phyloP scores from a whole-genome alignment of 2,329 filamentous ascomycete species.

The Pyrenophora teres region DNA sequence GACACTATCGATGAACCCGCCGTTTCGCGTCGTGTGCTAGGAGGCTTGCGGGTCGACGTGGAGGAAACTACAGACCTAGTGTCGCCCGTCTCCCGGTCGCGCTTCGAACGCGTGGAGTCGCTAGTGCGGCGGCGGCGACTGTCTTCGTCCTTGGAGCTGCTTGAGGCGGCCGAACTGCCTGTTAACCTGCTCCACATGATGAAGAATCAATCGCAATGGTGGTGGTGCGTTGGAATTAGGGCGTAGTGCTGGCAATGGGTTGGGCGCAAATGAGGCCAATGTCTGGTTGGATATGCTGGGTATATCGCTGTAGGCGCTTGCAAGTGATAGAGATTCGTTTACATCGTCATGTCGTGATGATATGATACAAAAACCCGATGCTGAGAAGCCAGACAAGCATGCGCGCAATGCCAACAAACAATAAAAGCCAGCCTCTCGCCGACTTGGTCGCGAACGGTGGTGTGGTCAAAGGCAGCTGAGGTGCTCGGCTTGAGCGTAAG shows the following conservation, averaged over 20 bases:
- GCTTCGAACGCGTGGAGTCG: slow-evolving; percentile 39
- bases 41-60: slow-evolving; percentile 40
- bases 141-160: slow-evolving; percentile 34
- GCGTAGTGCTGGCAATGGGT: slow-evolving; percentile 17
- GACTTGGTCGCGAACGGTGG: slow-evolving; percentile 21
- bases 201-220: slow-evolving; percentile 11
- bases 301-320: slow-evolving; percentile 30
- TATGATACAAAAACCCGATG: slow-evolving; percentile 20
- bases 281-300: slow-evolving; percentile 25
- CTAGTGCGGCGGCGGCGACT: slow-evolving; percentile 30
- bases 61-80: slow-evolving; percentile 44
- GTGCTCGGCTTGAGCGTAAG: slow-evolving; percentile 17
- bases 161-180: slow-evolving; percentile 38
- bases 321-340: slow-evolving; percentile 24
- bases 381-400: slow-evolving; percentile 16
- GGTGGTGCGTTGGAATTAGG: slow-evolving; percentile 24
- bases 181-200: slow-evolving; percentile 48
- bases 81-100: slow-evolving; percentile 33
- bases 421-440: slow-evolving; percentile 20
- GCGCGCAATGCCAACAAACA: slow-evolving; percentile 26
- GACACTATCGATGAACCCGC: slow-evolving; percentile 43
- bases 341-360: slow-evolving; percentile 24
- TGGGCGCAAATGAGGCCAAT: slow-evolving; percentile 27
- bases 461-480: slow-evolving; percentile 32
- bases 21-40: slow-evolving; percentile 36